phyloP scores from a whole-genome alignment of 176 grass and related monocot genomes.

The Eragrostis nindensis region DNA sequence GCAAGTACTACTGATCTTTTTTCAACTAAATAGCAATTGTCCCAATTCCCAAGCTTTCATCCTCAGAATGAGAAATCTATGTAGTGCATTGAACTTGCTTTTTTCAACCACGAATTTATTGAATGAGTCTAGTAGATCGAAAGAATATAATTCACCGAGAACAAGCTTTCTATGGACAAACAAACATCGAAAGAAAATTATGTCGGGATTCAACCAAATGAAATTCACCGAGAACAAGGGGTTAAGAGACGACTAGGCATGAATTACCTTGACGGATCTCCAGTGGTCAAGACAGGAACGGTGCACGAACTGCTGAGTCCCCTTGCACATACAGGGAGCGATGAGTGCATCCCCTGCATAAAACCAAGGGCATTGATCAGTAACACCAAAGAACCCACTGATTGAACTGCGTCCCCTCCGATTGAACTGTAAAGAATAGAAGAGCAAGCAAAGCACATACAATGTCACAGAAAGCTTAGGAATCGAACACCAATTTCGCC shows the following conservation, averaged over 20 bases:
- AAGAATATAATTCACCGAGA: too few relatives aligned
- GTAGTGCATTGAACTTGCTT: neutral
- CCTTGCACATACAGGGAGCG: slow-evolving; percentile 88
- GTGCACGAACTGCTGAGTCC: slow-evolving; percentile 89
- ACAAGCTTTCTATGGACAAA: too few relatives aligned
- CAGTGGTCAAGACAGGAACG: slow-evolving; percentile 84
- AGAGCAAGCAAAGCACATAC: neutral
- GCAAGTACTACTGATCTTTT: too few relatives aligned
- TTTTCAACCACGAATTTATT: neutral
- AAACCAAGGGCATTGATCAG: neutral
- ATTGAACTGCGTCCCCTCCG: too few relatives aligned
- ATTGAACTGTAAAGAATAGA: neutral
- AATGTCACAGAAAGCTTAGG: neutral
- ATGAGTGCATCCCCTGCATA: slow-evolving; percentile 73
- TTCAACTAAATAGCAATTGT: neutral
- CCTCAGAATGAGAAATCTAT: neutral
- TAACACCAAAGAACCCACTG: neutral
- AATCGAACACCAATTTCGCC: neutral
- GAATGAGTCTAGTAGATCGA: neutral
- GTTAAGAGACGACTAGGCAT: neutral
- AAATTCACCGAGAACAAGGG: neutral
- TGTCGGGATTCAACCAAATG: neutral
- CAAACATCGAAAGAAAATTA: too few relatives aligned
- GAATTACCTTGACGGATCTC: slow-evolving; percentile 76
- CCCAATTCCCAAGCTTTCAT: neutral